Evolutionary conservation across 2,329 filamentous ascomycete species (phyloP), one percentile per base, ranked within the genome.

Genomic region (Rhynchosporium graminicola): DNA sequence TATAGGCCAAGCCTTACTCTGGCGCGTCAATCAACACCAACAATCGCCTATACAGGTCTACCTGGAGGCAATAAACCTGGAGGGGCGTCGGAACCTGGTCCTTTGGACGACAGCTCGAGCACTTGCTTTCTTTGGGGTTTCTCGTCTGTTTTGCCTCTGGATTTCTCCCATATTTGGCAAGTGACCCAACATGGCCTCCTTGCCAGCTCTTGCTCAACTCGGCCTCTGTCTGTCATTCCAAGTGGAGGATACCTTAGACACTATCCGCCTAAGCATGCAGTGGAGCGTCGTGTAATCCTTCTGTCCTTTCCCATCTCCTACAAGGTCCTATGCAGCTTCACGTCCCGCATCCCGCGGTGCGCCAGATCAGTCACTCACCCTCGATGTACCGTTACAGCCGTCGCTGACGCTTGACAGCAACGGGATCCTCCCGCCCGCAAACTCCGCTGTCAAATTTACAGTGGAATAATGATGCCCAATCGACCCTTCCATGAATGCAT

Each of bases 381-480:
- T 57, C n/a, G 54, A 57, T 42, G 51, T n/a, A 46, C 43, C 38
- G 42, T 46, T 29, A 57, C 42, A 58, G 45, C 33, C 31, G 28
- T 58, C 26, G 36, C n/a, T 28, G 56, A 46, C 56, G 56, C 36
- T 58, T 33, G 43, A 45, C 46, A 59, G 26, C 47, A 52, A 59
- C 57, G 46, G 57, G 57, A 59, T 10, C 13, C 33, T 59, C 57
- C 57, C 57, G 47, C 57, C 47, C 57, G 57, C 57, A 36, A 20
- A 28, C 47, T 52, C 57, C 57, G 59, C 48, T 60, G 59, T 61
- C 57, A 63, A 56, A 60, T 31, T 42, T 60, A 50, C 59, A 60
- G 59, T 60, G 43, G 8, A 4, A 60, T 42, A n/a, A 28, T 3
- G 31, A 47, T 26, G 20, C 29, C 54, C 7, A 57, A 45, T 45